A percentile compares a stretch with the other conserved stretches of the same genome.
Conservation (phyloP, 2,329 filamentous ascomycete genomes). For the Botrytis paeoniae region DNA sequence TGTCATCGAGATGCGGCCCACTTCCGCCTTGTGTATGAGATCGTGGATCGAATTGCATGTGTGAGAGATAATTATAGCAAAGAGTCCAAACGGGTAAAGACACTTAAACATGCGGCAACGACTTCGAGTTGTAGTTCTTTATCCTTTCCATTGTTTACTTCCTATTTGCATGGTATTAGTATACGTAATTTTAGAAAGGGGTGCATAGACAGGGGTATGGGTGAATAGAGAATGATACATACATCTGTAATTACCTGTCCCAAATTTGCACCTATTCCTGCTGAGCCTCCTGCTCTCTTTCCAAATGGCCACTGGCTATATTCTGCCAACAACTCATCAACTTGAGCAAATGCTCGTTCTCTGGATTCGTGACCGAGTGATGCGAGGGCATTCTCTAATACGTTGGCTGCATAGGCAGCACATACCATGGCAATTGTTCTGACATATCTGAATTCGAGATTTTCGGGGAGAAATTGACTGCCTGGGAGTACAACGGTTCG, state of each 20-base stretch:
- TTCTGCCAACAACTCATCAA: slow-evolving; percentile 90
- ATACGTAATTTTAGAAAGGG: slow-evolving; percentile 9
- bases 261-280: slow-evolving; percentile 89
- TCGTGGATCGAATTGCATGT: not conserved
- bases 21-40: not conserved
- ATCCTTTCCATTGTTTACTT: slow-evolving; percentile 82
- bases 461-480: slow-evolving; percentile 88
- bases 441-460: slow-evolving; percentile 88
- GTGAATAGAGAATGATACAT: slow-evolving; percentile 32
- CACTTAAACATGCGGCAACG: slow-evolving; percentile 91
- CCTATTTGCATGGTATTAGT: slow-evolving; percentile 43
- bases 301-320: slow-evolving; percentile 98
- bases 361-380: slow-evolving; percentile 91
- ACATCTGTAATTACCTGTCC: slow-evolving; percentile 80
- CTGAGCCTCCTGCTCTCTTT: slow-evolving; percentile 67
- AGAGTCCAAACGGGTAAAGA: slow-evolving; percentile 96
- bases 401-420: slow-evolving; percentile 95
- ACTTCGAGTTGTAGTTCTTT: slow-evolving; percentile 94
- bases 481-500: slow-evolving; percentile 86
- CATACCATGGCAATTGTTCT: slow-evolving; percentile 96
- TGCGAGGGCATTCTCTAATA: slow-evolving; percentile 94
- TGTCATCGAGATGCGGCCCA: not conserved
- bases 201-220: not conserved
- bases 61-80: slow-evolving; percentile 57
- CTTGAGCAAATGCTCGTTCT: slow-evolving; percentile 93